A percentile compares a stretch with the other conserved stretches of the same genome.
Evolutionary conservation across 1,284 basidiomycete species (phyloP).

Genomic region (Papiliotrema nemorosa): DNA sequence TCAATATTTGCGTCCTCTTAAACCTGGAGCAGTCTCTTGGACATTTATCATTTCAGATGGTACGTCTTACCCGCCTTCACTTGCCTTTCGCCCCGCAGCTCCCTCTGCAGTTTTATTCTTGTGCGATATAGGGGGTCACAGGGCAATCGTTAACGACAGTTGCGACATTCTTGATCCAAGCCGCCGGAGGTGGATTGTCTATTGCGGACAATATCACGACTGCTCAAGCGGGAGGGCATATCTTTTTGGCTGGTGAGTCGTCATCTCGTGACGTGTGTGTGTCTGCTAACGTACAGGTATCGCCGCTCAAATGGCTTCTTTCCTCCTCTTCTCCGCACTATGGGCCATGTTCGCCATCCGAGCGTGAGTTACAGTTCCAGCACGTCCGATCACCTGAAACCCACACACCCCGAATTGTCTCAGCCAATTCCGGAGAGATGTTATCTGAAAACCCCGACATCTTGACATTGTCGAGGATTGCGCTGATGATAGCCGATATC

Average conservation of each 20-base stretch:
- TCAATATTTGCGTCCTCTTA: slow-evolving; percentile 52
- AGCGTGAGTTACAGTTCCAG: slow-evolving; percentile 48
- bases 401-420: too few species aligned
- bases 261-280: too few species aligned
- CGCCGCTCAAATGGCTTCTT: slow-evolving; percentile 61
- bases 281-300: too few species aligned
- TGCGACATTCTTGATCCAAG: slow-evolving; percentile 65
- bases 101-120: background rate
- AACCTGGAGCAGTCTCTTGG: slow-evolving; percentile 22
- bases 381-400: background rate
- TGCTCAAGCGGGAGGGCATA: slow-evolving; percentile 49
- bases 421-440: too few species aligned
- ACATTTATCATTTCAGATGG: slow-evolving; percentile 54
- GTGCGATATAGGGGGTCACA: background rate
- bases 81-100: slow-evolving; percentile 49
- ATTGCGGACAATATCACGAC: slow-evolving; percentile 32
- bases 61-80: slow-evolving; percentile 55
- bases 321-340: slow-evolving; percentile 60
- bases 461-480: background rate
- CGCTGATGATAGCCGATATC: slow-evolving; percentile 28
- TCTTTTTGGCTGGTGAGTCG: slow-evolving; percentile 65
- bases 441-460: too few species aligned
- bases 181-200: slow-evolving; percentile 49
- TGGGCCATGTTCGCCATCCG: slow-evolving; percentile 60
- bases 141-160: slow-evolving; percentile 44